These are phyloP conservation scores for Leucoagaricus sp. DNA, from an alignment of 1,284 basidiomycete species.

Conservation along the genomic window DNA sequence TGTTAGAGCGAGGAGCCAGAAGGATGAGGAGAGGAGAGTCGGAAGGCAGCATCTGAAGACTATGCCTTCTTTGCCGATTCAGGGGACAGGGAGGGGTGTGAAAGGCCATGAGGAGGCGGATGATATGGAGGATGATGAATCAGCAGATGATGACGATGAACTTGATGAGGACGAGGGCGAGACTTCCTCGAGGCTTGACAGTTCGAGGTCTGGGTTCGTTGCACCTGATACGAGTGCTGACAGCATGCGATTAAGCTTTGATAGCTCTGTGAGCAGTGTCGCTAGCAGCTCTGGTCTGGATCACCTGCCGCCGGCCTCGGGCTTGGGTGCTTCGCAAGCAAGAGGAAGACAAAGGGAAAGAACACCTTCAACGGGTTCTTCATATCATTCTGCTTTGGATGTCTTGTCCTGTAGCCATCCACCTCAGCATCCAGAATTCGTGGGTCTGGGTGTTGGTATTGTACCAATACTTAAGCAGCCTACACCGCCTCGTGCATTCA, in stretches of 20 bases:
- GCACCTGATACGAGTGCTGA: background rate
- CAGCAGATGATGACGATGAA: slow-evolving; percentile 24
- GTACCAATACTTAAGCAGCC: slow-evolving; percentile 11
- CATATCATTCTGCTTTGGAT: slow-evolving; percentile 15
- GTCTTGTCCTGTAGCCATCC: background rate
- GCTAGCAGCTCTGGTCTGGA: background rate
- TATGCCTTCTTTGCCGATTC: slow-evolving; percentile 37
- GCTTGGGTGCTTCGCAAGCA: background rate
- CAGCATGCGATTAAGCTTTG: slow-evolving; percentile 5
- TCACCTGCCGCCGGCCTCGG: background rate
- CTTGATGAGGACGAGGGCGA: slow-evolving; percentile 18
- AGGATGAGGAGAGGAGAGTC: slow-evolving; percentile 17
- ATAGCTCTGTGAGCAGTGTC: slow-evolving; percentile 1
- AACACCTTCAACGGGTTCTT: slow-evolving; percentile 11
- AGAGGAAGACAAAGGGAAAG: background rate
- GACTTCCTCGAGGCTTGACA: slow-evolving; percentile 15
- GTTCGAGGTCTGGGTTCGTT: background rate
- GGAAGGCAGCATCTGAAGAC: slow-evolving; percentile 26
- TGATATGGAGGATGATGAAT: slow-evolving; percentile 28
- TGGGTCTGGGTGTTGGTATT: background rate
- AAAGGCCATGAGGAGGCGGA: slow-evolving; percentile 30
- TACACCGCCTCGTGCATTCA: slow-evolving; percentile 6
- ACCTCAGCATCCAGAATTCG: background rate
- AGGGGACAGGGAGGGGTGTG: slow-evolving; percentile 28
- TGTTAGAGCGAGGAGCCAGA: background rate